A percentile compares a stretch with the other conserved stretches of the same genome.
Evolutionary conservation across 352 stramenopile genomes (phyloP).

Genomic region (Phytophthora idaei): DNA sequence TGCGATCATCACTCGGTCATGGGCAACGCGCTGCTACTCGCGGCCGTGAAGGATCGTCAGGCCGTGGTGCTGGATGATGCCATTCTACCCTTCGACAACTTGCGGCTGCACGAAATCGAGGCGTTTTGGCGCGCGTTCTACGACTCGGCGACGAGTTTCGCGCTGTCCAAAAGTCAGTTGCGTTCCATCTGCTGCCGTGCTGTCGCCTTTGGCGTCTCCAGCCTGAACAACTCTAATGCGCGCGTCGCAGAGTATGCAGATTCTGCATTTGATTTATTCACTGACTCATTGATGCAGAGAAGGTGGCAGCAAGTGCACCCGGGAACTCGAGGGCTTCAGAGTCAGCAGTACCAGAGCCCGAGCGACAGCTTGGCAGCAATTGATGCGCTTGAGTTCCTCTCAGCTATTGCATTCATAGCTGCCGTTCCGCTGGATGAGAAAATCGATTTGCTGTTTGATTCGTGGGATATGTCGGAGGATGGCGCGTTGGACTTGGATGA

Average conservation of each 20-base stretch:
- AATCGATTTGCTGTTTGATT: slow-evolving; percentile 85
- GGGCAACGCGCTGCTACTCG: slow-evolving; percentile 66
- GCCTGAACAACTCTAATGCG: slow-evolving; percentile 45
- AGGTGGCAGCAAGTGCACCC: slow-evolving; percentile 29
- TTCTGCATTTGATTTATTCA: slow-evolving; percentile 63
- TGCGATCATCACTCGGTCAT: slow-evolving; percentile 37
- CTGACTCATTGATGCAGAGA: slow-evolving; percentile 30
- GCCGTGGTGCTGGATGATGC: slow-evolving; percentile 56
- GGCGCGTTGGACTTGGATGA: slow-evolving; percentile 79
- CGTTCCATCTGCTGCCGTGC: slow-evolving; percentile 63
- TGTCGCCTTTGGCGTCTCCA: slow-evolving; percentile 41
- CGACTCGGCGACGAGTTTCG: slow-evolving; percentile 75
- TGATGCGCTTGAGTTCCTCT: slow-evolving; percentile 84
- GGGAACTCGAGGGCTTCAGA: slow-evolving; percentile 15
- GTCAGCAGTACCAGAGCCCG: slow-evolving; percentile 23
- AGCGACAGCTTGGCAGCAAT: slow-evolving; percentile 37
- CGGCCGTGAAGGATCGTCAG: slow-evolving; percentile 50
- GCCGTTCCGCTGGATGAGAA: slow-evolving; percentile 71
- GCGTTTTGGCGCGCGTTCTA: slow-evolving; percentile 87
- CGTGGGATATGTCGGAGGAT: slow-evolving; percentile 89
- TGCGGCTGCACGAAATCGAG: slow-evolving; percentile 74
- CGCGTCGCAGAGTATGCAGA: slow-evolving; percentile 54
- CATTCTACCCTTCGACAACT: slow-evolving; percentile 78
- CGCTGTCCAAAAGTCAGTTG: slow-evolving; percentile 63
- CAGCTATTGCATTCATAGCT: slow-evolving; percentile 72